Evolutionary conservation across 768 basidiomycete genomes (phyloP), one percentile per base, ranked within the genome.

Genomic region (Gloeopeniophorella convolvens): DNA sequence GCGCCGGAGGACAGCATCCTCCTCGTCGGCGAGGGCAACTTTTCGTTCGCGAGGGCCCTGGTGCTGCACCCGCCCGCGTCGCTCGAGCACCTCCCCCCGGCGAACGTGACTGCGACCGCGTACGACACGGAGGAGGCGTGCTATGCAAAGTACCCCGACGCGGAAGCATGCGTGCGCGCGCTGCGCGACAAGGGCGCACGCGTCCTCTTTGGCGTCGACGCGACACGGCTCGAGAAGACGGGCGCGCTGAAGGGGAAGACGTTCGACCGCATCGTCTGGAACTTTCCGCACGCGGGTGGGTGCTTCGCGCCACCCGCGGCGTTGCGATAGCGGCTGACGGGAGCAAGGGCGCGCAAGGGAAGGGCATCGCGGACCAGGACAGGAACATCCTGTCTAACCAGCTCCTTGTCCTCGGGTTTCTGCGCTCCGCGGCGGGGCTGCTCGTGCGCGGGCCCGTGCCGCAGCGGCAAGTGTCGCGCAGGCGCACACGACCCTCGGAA

Each of bases 211-310:
- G 75, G 74, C 6, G 75, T 96, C 16, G 95, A 98, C 63, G 95
- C 84, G n/a, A 85, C 83, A 6, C 76, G 71, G 48, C 66, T 98
- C 28, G 83, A 83, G 46, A 85, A 75, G 54, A 66, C 70, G 32
- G 50, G 74, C 5, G 62, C 65, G 5, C 65, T 94, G 39, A 86
- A 80, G 54, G 79, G 77, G 33, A 69, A 71, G 54, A 76, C 68
- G 47, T 87, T 85, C 78, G 85, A 91, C 66, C 79, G 77, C 54
- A 77, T 97, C 49, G 80, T 89, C 6, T 97, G 91, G 84, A 96
- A 98, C 65, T 98, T 97, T 63, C 95, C 95, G 51, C 95, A 98
- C 70, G 86, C 87, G 60, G 94, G 94, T 89, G 60, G 56, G 79
- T 61, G 11, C 40, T 45, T 16, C 48, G n/a, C 7, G 20, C 21